Evolutionary conservation across 768 basidiomycete genomes (phyloP).

Genomic region (Tricholoma terreum): DNA sequence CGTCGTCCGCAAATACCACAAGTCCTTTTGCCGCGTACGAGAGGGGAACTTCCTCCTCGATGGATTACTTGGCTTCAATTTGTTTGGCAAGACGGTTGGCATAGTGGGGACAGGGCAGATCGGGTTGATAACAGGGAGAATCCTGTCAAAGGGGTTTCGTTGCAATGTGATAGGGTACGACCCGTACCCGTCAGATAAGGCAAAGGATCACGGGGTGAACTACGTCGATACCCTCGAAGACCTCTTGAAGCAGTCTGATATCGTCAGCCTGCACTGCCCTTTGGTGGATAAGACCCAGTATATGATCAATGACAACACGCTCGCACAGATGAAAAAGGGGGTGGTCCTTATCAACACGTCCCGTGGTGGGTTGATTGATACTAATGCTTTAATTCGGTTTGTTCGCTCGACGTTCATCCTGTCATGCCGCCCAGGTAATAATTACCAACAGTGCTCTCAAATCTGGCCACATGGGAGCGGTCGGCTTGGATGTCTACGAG

Average conservation of each 20-base stretch:
- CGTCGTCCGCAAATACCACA: slow-evolving; percentile 44
- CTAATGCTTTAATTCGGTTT: slow-evolving; percentile 39
- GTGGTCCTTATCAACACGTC: slow-evolving; percentile 43
- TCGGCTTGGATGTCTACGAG: slow-evolving; percentile 44
- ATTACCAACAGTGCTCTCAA: slow-evolving; percentile 31
- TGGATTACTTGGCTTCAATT: slow-evolving; percentile 40
- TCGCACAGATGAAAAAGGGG: slow-evolving; percentile 37
- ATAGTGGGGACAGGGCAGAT: slow-evolving; percentile 45
- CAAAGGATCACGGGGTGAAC: slow-evolving; percentile 33
- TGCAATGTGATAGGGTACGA: slow-evolving; percentile 40
- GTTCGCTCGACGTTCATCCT: neutral
- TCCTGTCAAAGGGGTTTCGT: slow-evolving; percentile 37
- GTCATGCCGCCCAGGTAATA: neutral
- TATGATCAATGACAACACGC: slow-evolving; percentile 38
- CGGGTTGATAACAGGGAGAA: slow-evolving; percentile 40
- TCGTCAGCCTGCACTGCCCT: slow-evolving; percentile 43
- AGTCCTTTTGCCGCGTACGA: slow-evolving; percentile 42
- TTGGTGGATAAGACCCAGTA: slow-evolving; percentile 35
- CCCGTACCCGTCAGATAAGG: slow-evolving; percentile 32
- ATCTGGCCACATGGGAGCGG: slow-evolving; percentile 37
- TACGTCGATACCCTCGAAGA: slow-evolving; percentile 38
- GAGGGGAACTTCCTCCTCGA: slow-evolving; percentile 46
- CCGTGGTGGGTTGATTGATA: slow-evolving; percentile 41
- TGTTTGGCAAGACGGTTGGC: slow-evolving; percentile 40
- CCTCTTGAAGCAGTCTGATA: slow-evolving; percentile 34